Evolutionary conservation across 2,329 filamentous ascomycete species (phyloP).

Genomic region (Trichoderma arundinaceum): DNA sequence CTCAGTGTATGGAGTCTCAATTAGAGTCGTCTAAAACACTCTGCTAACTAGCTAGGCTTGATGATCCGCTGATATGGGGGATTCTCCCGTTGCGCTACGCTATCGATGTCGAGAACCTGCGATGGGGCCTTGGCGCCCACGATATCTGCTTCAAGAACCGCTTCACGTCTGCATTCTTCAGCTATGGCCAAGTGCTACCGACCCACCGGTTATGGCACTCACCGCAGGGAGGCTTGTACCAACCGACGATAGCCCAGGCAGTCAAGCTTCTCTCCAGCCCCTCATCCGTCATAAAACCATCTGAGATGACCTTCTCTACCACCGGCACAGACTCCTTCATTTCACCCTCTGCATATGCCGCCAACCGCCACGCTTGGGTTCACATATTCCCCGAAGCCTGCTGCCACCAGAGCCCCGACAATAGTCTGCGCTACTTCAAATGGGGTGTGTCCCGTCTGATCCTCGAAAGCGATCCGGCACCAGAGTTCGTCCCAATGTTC

Average conservation of each 20-base stretch:
- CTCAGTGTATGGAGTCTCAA: slow-evolving; percentile 43
- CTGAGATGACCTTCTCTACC: slow-evolving; percentile 64
- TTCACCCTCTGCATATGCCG: slow-evolving; percentile 73
- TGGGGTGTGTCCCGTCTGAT: slow-evolving; percentile 94
- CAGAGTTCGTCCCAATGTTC: slow-evolving; percentile 92
- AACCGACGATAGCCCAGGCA: slow-evolving; percentile 85
- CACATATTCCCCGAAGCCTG: slow-evolving; percentile 96
- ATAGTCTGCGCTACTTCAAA: slow-evolving; percentile 93
- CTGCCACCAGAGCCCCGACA: slow-evolving; percentile 82
- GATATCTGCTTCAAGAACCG: slow-evolving; percentile 94
- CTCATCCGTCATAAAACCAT: slow-evolving; percentile 55
- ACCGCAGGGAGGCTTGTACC: slow-evolving; percentile 80
- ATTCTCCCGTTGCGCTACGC: slow-evolving; percentile 77
- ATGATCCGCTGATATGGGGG: slow-evolving; percentile 95
- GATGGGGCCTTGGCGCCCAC: slow-evolving; percentile 90
- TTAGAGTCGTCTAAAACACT: neutral
- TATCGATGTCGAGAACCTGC: slow-evolving; percentile 73
- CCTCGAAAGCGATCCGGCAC: slow-evolving; percentile 84
- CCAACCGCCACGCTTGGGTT: slow-evolving; percentile 79
- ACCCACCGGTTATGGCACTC: slow-evolving; percentile 84
- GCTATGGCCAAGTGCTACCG: slow-evolving; percentile 85
- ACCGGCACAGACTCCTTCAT: slow-evolving; percentile 68
- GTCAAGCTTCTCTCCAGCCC: slow-evolving; percentile 77
- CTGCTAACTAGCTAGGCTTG: slow-evolving; percentile 64
- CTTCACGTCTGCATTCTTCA: slow-evolving; percentile 78